These are phyloP conservation scores for Chenopodium suecicum DNA, from an alignment of 148 eudicot species.

Conservation along the genomic window DNA sequence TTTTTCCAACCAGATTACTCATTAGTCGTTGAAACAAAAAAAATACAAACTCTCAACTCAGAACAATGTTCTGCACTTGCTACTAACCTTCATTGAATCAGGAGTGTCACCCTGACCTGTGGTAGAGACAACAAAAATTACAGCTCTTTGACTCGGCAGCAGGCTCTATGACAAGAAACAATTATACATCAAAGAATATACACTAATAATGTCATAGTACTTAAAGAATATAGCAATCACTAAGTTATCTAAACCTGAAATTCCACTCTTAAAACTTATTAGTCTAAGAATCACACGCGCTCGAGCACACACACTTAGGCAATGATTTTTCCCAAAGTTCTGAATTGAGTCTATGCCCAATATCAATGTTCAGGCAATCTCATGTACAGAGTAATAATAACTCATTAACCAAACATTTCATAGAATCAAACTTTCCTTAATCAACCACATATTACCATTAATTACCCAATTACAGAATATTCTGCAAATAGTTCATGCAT, in stretches of 20 bases:
- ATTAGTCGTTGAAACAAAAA: no score
- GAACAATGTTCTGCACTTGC: background rate
- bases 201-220: background rate
- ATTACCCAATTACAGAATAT: background rate
- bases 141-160: constrained; percentile 45
- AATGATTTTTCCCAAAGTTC: background rate
- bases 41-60: background rate
- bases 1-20: background rate
- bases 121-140: constrained; percentile 87
- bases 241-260: background rate
- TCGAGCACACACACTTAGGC: background rate
- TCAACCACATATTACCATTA: background rate
- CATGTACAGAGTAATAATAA: background rate
- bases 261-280: background rate
- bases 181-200: constrained; percentile 1
- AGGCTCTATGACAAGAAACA: constrained; percentile 42
- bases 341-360: no score
- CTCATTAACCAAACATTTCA: background rate
- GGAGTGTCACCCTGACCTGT: constrained; percentile 97
- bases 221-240: background rate
- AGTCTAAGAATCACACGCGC: background rate
- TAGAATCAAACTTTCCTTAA: background rate
- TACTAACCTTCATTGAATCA: constrained; percentile 80
- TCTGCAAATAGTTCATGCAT: background rate
- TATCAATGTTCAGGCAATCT: background rate